Evolutionary conservation across 2,329 filamentous ascomycete species (phyloP).

Genomic region (Zasmidium citrigriseum): DNA sequence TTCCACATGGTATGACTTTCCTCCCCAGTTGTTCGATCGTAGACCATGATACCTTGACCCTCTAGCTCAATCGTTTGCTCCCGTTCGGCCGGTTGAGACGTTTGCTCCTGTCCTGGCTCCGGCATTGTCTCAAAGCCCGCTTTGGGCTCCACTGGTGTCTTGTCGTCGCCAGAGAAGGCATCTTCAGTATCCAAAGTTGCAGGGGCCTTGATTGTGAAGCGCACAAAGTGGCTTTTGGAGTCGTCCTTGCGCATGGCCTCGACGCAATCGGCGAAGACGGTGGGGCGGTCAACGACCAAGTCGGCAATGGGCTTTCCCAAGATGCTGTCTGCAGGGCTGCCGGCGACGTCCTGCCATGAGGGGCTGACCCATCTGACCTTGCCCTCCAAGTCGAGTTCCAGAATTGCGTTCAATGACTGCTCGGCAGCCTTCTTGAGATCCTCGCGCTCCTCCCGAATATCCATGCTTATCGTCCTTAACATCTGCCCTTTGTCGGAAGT

Average conservation of each 20-base stretch:
- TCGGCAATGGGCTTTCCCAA: slow-evolving; percentile 78
- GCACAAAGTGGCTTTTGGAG: slow-evolving; percentile 85
- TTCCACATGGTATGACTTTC: slow-evolving; percentile 99
- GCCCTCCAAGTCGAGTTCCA: slow-evolving; percentile 89
- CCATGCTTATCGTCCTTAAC: slow-evolving; percentile 72
- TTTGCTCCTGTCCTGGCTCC: slow-evolving; percentile 3
- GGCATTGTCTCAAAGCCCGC: slow-evolving; percentile 20
- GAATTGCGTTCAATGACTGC: slow-evolving; percentile 92
- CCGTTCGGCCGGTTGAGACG: slow-evolving; percentile 13
- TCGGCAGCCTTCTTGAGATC: slow-evolving; percentile 94
- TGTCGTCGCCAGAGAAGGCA: slow-evolving; percentile 21
- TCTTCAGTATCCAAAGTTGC: slow-evolving; percentile 59
- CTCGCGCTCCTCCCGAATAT: slow-evolving; percentile 90
- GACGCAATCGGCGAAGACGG: slow-evolving; percentile 78
- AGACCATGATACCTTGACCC: slow-evolving; percentile 97
- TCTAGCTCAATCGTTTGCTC: slow-evolving; percentile 74
- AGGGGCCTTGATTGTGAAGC: slow-evolving; percentile 70
- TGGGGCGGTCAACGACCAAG: slow-evolving; percentile 76
- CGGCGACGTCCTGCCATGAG: slow-evolving; percentile 92
- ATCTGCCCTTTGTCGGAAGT: slow-evolving; percentile 39
- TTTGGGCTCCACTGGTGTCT: slow-evolving; percentile 32
- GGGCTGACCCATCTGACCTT: slow-evolving; percentile 94
- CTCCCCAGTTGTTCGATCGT: slow-evolving; percentile 80
- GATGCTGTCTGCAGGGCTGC: slow-evolving; percentile 71
- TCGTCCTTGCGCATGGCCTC: slow-evolving; percentile 92